Base-by-base conservation (phyloP, 139 green algal genomes). In the Chlamydomonas applanata region DNA sequence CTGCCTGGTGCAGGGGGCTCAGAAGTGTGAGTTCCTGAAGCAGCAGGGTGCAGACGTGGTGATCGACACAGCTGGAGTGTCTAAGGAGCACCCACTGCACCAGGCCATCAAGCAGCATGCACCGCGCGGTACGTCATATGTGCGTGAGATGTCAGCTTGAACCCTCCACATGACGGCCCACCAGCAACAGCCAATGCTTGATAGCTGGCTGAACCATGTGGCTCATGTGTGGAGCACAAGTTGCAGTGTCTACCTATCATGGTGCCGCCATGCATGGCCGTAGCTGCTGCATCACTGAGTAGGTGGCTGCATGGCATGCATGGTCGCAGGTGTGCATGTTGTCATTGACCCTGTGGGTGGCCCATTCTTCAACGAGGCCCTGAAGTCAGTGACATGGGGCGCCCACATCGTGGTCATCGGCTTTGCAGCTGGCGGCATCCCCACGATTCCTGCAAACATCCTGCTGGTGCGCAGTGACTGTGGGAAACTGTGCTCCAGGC, bases 261-360 rank as follows among this genome's bases (percentile, higher is more conserved):
- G n/a, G n/a, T n/a, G n/a, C n/a, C n/a, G n/a, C n/a, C n/a, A n/a
- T n/a, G n/a, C n/a, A n/a, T n/a, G n/a, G n/a, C n/a, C n/a, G n/a
- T n/a, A 49, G 40, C 40, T 49, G 7, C 7, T 49, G 7, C 40
- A 7, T 7, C 40, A 49, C 40, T 7, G 40, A 11, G 40, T 7
- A 11, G 40, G 7, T 49, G 40, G 7, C 11, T 7, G 7, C 11
- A 49, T 49, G 40, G 11, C 40, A 49, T 49, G 40, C 11, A 11
- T 7, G 40, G 7, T 11, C 40, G 40, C 86, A 91, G 92, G 93
- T 25, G 86, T 95, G 4, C 73, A 97, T 70, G 84, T 94, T 0
- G 76, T 97, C 32, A 91, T 95, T 77, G 93, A 97, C 79, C 83
- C 86, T 1, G 93, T 97, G 52, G 93, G 93, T 19, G 93, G 93